phyloP scores from a whole-genome alignment of 176 grass and related monocot species.

The Ensete ventricosum region DNA sequence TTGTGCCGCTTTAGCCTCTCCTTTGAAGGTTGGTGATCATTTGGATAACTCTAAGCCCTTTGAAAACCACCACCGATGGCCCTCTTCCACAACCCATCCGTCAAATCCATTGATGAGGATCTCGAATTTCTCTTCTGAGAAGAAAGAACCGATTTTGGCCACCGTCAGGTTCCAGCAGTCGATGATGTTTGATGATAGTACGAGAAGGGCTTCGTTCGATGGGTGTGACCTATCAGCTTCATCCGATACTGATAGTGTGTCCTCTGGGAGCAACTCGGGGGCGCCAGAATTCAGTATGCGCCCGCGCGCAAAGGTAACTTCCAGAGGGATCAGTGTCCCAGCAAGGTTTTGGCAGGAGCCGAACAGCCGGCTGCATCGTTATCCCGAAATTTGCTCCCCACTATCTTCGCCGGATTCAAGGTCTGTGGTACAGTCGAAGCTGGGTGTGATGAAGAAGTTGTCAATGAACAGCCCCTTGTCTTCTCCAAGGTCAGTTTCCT shows the following conservation, averaged over 20 bases:
- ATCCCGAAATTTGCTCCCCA: constrained; percentile 4
- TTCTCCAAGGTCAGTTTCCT: constrained; percentile 16
- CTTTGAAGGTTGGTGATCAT: neutral
- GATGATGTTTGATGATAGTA: constrained; percentile 6
- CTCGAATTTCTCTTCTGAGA: constrained; percentile 25
- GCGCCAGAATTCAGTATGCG: constrained; percentile 19
- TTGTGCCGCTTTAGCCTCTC: constrained; percentile 6
- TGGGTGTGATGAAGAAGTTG: constrained; percentile 6
- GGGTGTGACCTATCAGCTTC: constrained; percentile 28
- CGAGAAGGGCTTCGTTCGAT: neutral
- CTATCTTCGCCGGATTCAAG: constrained; percentile 16
- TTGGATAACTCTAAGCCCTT: constrained; percentile 23
- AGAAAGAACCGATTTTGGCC: constrained; percentile 1
- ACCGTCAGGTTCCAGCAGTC: constrained; percentile 4
- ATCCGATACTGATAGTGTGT: constrained; percentile 39
- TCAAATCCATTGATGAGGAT: neutral
- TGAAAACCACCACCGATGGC: constrained; percentile 14
- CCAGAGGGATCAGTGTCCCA: constrained; percentile 22
- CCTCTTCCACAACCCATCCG: neutral
- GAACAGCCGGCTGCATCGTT: neutral
- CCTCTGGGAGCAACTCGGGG: constrained; percentile 37
- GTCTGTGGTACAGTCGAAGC: neutral
- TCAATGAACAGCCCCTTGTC: constrained; percentile 7
- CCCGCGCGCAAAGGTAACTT: constrained; percentile 11
- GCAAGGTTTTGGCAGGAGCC: constrained; percentile 33